A percentile compares a stretch with the other conserved stretches of the same genome.
These are phyloP conservation scores for Geosmithia flava DNA, from an alignment of 2,329 filamentous ascomycete species.

Conservation along the genomic window DNA sequence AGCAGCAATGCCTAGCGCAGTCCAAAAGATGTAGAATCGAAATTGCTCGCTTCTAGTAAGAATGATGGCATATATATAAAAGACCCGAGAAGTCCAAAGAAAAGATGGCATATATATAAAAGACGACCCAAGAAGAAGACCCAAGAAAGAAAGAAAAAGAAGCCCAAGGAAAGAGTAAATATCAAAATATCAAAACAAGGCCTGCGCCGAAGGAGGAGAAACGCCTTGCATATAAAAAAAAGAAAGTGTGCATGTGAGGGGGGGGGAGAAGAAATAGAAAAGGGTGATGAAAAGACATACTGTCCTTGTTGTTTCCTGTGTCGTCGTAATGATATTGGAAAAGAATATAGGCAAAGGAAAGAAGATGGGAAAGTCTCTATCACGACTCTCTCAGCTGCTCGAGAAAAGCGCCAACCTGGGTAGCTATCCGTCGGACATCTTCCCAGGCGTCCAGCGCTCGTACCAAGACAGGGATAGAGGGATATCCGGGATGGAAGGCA, in stretches of 20 bases:
- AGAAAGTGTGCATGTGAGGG: background rate
- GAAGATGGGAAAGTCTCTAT: background rate
- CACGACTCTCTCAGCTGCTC: conserved; percentile 16
- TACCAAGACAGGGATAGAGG: conserved; percentile 43
- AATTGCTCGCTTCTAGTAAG: no score
- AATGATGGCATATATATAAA: no score
- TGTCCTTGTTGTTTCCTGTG: no score
- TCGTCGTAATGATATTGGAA: no score
- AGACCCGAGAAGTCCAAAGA: background rate
- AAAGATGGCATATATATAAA: no score
- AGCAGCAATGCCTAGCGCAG: background rate
- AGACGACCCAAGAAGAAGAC: background rate
- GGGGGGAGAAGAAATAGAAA: no score
- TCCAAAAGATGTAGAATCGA: background rate
- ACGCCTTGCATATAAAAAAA: background rate
- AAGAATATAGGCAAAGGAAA: background rate
- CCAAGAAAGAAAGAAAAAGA: background rate
- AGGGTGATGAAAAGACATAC: no score
- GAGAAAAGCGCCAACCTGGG: conserved; percentile 14
- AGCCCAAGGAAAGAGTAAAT: background rate
- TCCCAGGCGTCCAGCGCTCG: conserved; percentile 15
- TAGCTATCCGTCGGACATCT: conserved; percentile 13
- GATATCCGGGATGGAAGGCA: conserved; percentile 46
- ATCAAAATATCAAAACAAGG: background rate
- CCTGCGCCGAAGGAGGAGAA: background rate